These are phyloP conservation scores for Borovskyia barvae DNA, from an alignment of 208 protist species.

Conservation along the genomic window DNA sequence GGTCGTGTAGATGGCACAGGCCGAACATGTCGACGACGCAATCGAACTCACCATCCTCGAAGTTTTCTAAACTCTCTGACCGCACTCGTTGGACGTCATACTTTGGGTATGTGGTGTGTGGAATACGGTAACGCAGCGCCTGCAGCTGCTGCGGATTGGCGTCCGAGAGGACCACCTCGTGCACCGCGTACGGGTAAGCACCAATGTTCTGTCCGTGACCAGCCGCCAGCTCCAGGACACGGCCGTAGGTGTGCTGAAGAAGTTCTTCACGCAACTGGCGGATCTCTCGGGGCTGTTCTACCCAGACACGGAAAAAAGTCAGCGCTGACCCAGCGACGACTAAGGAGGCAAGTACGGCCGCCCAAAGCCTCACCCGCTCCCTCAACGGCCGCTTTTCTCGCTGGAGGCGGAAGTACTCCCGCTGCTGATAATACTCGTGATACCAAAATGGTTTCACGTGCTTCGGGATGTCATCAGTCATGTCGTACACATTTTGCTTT, in stretches of 20 bases:
- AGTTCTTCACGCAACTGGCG: conserved; percentile 79
- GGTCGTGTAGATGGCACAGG: conserved; percentile 88
- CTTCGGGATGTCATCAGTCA: conserved; percentile 84
- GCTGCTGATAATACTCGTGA: conserved; percentile 87
- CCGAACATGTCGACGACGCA: conserved; percentile 92
- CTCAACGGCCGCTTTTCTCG: conserved; percentile 74
- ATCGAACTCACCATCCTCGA: conserved; percentile 86
- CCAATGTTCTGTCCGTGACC: conserved; percentile 90
- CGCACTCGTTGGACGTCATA: conserved; percentile 85
- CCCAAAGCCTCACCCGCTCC: conserved; percentile 52
- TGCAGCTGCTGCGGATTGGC: conserved; percentile 85
- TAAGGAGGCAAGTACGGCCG: conserved; percentile 26
- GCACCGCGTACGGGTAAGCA: conserved; percentile 86
- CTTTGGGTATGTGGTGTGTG: conserved; percentile 80
- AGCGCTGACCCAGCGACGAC: conserved; percentile 41
- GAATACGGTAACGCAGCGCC: conserved; percentile 77
- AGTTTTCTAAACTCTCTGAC: conserved; percentile 71
- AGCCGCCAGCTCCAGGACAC: conserved; percentile 83
- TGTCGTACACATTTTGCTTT: conserved; percentile 85
- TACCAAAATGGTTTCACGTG: conserved; percentile 89
- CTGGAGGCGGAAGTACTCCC: conserved; percentile 85
- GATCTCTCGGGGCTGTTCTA: conserved; percentile 83
- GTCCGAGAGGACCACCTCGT: conserved; percentile 85
- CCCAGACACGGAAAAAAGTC: conserved; percentile 78
- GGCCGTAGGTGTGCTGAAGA: conserved; percentile 82